phyloP scores from a whole-genome alignment of 1,284 basidiomycete species.

The Ceratobasidium sp. region DNA sequence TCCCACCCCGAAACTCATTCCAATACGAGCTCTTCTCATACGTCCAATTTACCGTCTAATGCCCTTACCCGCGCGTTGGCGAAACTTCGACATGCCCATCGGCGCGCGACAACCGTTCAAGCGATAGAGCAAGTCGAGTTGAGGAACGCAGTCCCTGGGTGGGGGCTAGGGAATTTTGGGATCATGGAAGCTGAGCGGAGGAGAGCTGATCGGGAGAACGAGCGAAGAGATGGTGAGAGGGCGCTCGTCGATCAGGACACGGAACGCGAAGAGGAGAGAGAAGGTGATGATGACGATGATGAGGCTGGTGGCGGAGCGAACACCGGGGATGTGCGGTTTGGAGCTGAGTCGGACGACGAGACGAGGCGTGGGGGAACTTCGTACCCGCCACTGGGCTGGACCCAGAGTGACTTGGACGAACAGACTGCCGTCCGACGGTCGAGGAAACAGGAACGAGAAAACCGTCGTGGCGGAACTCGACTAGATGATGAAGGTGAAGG shows the following conservation, averaged over 20 bases:
- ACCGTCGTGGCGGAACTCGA: slow-evolving; percentile 52
- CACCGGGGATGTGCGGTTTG: slow-evolving; percentile 47
- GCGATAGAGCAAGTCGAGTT: slow-evolving; percentile 71
- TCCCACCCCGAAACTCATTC: slow-evolving; percentile 39
- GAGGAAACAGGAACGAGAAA: slow-evolving; percentile 45
- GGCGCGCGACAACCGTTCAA: slow-evolving; percentile 71
- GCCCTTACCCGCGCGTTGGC: slow-evolving; percentile 62
- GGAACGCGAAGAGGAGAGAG: slow-evolving; percentile 41
- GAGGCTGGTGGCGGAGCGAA: slow-evolving; percentile 46
- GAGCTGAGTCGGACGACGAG: slow-evolving; percentile 46
- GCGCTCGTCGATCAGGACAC: slow-evolving; percentile 48
- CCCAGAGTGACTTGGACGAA: slow-evolving; percentile 17
- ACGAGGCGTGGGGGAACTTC: slow-evolving; percentile 11
- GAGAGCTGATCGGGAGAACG: slow-evolving; percentile 53
- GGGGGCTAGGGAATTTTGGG: slow-evolving; percentile 78
- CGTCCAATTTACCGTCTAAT: slow-evolving; percentile 37
- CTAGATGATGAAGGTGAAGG: slow-evolving; percentile 29
- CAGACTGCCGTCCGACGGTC: slow-evolving; percentile 18
- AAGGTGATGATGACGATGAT: slow-evolving; percentile 41
- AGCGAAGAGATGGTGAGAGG: slow-evolving; percentile 52
- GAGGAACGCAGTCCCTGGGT: slow-evolving; percentile 63
- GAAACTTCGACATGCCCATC: slow-evolving; percentile 70
- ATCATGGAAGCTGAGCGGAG: slow-evolving; percentile 61
- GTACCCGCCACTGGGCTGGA: slow-evolving; percentile 30
- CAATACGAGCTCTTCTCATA: slow-evolving; percentile 31